Conservation (phyloP, 1,284 basidiomycete genomes). For the Marasmius oreades region DNA sequence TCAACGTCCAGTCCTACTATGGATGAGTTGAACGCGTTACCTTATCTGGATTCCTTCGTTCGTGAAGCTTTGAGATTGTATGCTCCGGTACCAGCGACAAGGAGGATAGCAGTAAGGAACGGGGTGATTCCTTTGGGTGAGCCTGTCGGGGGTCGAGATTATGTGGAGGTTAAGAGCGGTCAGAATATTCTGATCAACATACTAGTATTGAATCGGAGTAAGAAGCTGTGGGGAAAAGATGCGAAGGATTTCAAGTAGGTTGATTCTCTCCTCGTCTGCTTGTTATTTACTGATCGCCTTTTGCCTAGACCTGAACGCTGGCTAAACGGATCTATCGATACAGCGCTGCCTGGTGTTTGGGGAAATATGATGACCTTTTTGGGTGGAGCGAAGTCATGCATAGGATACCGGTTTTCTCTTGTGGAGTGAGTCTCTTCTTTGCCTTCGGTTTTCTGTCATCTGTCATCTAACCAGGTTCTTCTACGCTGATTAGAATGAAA, state of each 20-base stretch:
- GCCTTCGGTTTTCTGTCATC: too few relatives aligned
- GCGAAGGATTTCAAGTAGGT: constrained; percentile 46
- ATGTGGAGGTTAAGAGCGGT: constrained; percentile 36
- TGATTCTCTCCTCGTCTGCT: neutral
- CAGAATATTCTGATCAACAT: constrained; percentile 47
- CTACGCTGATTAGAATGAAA: constrained; percentile 29
- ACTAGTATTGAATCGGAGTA: constrained; percentile 39
- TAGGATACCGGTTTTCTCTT: constrained; percentile 54
- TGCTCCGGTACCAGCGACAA: constrained; percentile 53
- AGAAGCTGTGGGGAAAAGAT: constrained; percentile 54
- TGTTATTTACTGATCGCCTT: neutral
- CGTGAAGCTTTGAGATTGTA: constrained; percentile 69
- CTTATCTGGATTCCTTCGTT: constrained; percentile 63
- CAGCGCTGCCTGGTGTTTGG: constrained; percentile 54
- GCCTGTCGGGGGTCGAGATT: constrained; percentile 39
- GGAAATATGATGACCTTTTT: constrained; percentile 58
- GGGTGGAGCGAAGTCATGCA: constrained; percentile 58
- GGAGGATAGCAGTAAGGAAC: constrained; percentile 49
- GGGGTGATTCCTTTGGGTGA: constrained; percentile 53
- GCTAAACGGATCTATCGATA: constrained; percentile 42
- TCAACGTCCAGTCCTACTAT: constrained; percentile 51
- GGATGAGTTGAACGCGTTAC: constrained; percentile 56
- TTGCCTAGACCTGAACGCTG: constrained; percentile 53
- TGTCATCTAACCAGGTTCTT: neutral
- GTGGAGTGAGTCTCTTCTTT: neutral